phyloP scores from a whole-genome alignment of 1,284 basidiomycete genomes.

The Microbotryum intermedium region DNA sequence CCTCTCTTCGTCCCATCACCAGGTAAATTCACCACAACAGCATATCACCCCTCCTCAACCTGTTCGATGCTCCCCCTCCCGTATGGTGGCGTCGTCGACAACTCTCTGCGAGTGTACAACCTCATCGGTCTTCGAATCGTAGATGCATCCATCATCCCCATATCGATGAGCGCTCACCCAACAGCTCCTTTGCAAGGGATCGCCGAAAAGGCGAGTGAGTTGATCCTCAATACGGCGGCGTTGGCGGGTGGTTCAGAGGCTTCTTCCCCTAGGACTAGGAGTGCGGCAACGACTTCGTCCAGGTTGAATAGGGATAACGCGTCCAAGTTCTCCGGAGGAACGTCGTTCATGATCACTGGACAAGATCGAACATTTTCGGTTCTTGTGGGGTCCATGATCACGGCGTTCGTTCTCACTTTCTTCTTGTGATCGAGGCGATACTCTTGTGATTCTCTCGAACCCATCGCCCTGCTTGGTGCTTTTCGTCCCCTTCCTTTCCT shows the following conservation, averaged over 20 bases:
- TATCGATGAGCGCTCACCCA: slow-evolving; percentile 14
- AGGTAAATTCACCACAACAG: neutral
- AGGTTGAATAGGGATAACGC: neutral
- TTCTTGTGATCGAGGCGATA: too few relatives aligned
- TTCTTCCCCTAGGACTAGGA: neutral
- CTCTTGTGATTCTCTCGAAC: too few relatives aligned
- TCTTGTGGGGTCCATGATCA: too few relatives aligned
- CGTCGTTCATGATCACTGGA: too few relatives aligned
- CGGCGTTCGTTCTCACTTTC: too few relatives aligned
- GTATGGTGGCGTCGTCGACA: slow-evolving; percentile 67
- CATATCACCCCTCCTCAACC: slow-evolving; percentile 27
- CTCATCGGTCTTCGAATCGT: slow-evolving; percentile 53
- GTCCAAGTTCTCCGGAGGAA: too few relatives aligned
- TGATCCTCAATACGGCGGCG: slow-evolving; percentile 5
- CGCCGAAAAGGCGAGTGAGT: slow-evolving; percentile 18
- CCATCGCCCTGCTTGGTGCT: too few relatives aligned
- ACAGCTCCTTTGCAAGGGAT: slow-evolving; percentile 20
- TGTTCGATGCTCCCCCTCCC: slow-evolving; percentile 65
- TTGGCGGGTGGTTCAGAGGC: slow-evolving; percentile 6
- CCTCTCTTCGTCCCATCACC: neutral
- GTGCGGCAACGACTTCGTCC: neutral
- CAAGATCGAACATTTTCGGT: too few relatives aligned
- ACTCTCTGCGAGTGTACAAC: slow-evolving; percentile 61
- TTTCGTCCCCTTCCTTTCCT: too few relatives aligned
- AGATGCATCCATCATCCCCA: slow-evolving; percentile 35